These are phyloP conservation scores for Hypomontagnella monticulosa DNA, from an alignment of 495 filamentous ascomycete genomes.

Conservation along the genomic window DNA sequence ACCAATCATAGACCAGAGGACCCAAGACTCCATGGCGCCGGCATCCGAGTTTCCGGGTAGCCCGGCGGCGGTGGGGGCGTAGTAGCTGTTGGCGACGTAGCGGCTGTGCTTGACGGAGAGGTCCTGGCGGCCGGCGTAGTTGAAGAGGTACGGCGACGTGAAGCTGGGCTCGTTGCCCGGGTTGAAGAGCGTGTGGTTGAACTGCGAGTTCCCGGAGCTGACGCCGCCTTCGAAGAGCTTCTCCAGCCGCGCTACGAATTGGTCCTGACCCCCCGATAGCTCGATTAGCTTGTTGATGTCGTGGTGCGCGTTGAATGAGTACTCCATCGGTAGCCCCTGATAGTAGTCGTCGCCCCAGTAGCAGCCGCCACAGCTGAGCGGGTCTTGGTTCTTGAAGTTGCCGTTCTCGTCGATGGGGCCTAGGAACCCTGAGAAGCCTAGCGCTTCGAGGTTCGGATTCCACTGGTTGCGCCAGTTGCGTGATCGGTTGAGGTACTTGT, in stretches of 20 bases:
- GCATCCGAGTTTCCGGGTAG: constrained; percentile 76
- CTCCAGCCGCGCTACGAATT: constrained; percentile 71
- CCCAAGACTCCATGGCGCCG: constrained; percentile 75
- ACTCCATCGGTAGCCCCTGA: constrained; percentile 73
- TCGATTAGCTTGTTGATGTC: constrained; percentile 70
- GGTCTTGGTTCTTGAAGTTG: constrained; percentile 66
- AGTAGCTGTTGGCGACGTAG: constrained; percentile 64
- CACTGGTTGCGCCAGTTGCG: constrained; percentile 79
- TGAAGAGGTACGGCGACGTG: constrained; percentile 74
- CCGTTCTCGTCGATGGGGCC: constrained; percentile 66
- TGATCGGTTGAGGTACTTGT: constrained; percentile 71
- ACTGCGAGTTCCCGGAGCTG: constrained; percentile 57
- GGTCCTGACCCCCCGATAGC: constrained; percentile 64
- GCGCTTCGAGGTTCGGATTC: constrained; percentile 64
- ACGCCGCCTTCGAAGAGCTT: constrained; percentile 67
- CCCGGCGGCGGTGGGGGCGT: constrained; percentile 58
- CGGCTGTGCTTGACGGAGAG: constrained; percentile 65
- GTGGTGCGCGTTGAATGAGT: constrained; percentile 74
- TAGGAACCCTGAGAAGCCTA: constrained; percentile 72
- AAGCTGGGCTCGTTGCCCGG: constrained; percentile 77
- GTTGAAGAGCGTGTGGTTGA: constrained; percentile 70
- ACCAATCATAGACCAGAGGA: constrained; percentile 76
- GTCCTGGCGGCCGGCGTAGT: constrained; percentile 71
- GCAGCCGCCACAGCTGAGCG: constrained; percentile 70
- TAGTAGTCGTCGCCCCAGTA: constrained; percentile 72